Evolutionary conservation across 2,329 filamentous ascomycete species (phyloP), one percentile per base, ranked within the genome.

Genomic region (Alternaria gaisen): DNA sequence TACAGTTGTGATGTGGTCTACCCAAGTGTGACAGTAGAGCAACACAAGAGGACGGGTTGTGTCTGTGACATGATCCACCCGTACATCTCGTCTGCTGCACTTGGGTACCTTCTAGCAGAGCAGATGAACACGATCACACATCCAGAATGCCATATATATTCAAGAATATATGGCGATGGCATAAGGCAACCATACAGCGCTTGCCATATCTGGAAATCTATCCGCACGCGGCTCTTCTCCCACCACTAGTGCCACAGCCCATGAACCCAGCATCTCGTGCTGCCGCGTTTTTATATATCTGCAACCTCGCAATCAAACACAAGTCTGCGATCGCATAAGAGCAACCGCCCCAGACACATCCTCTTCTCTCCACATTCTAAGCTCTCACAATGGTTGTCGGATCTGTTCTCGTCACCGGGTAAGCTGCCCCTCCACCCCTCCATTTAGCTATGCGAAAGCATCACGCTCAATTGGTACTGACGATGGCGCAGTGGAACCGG

Each of bases 381-480:
- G 18, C 53, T 53, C 20, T 64, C 66, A 72, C 69, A 36, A 96
- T 96, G 92, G 82, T 90, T 79, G 86, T 91, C 71, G 92, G 93
- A 83, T 95, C 93, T 65, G 92, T 97, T 77, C 87, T 97, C 76
- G 89, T 97, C 78, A 94, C 94, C 74, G 94, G 94, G 94, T 97
- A 89, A 84, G 79, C 60, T 71, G 58, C 72, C 61, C 73, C 74
- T 67, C 68, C 61, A 68, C 68, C 72, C 65, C 71, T 69, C 70
- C 71, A 46, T 47, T 43, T 56, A 41, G 38, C 52, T 40, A 32
- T 22, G 44, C 32, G 48, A 41, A 48, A 56, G 55, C 20, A 26
- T 54, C 47, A 52, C n/a, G 16, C 24, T 12, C 53, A 41, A 53
- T 52, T 51, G 28, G 14, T 50, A 59, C 68, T 68, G 18, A 61